Evolutionary conservation across 73 alveolate genomes (phyloP), one percentile per base, ranked within the genome.

Genomic region (Paramecium octaurelia): DNA sequence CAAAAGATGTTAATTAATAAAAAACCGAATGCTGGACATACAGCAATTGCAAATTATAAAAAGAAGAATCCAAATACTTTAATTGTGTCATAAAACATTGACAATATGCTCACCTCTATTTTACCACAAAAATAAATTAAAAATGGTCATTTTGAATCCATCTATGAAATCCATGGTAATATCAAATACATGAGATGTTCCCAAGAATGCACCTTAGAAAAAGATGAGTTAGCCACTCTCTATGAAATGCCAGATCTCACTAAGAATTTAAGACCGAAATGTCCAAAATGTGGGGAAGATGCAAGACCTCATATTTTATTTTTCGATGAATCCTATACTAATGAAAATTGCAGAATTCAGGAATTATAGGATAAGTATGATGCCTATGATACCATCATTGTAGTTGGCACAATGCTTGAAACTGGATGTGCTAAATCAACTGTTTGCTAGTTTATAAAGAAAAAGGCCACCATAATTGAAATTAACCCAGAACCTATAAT

Each of bases 291-390:
- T 46, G 94, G 92, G 7, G 92, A 60, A n/a, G 23, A 21, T 6
- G 95, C 95, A 95, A 92, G 94, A 58, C 97, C 98, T 57, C 98
- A 95, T 42, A 59, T 91, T 50, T 71, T 95, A 93, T 93, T 93
- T 93, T 95, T 95, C 75, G 98, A 95, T 92, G 98, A 95, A 60
- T 69, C 93, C 2, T 95, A 95, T 71, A 35, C 80, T 6, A 92
- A 93, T 23, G 86, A 68, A 40, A 85, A 77, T 84, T 92, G 92
- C 42, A 44, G 93, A 21, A 42, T 58, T 8, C 92, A 85, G 7
- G 29, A 76, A 6, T 94, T 93, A 23, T 24, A 43, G 11, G 86
- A 60, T 1, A 58, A 24, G 12, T 27, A 73, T 73, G 27, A 95
- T 59, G 24, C 44, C 31, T 21, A 71, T 93, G 95, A 93, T 58